Conservation (phyloP, 2,329 filamentous ascomycete genomes). For the Furcasterigmium furcatum region DNA sequence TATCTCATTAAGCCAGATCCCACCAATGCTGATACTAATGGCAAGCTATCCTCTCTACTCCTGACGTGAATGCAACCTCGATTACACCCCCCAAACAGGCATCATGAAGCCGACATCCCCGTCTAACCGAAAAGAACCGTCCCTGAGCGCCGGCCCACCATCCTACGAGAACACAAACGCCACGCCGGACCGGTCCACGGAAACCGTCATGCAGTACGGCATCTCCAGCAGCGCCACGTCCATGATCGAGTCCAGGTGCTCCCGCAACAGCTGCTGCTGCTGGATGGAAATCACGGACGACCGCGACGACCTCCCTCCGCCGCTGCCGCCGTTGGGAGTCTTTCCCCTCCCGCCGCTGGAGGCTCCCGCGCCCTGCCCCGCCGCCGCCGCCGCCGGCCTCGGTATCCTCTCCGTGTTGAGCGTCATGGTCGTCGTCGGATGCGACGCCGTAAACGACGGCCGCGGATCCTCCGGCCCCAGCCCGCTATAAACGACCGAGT, state of each 20-base stretch:
- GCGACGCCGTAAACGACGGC: constrained; percentile 67
- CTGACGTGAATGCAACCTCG: too few species aligned
- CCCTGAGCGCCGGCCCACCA: background rate
- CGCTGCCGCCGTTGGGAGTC: constrained; percentile 20
- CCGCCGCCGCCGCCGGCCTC: constrained; percentile 26
- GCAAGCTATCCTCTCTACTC: too few species aligned
- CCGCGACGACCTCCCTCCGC: constrained; percentile 50
- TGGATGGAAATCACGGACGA: constrained; percentile 84
- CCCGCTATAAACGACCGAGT: constrained; percentile 78
- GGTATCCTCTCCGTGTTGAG: constrained; percentile 64
- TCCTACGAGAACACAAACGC: constrained; percentile 68
- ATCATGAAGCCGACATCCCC: too few species aligned
- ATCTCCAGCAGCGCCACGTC: constrained; percentile 86
- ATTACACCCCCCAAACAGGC: too few species aligned
- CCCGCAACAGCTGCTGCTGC: constrained; percentile 81
- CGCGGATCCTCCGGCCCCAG: constrained; percentile 66
- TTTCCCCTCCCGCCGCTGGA: too few species aligned
- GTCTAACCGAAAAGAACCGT: too few species aligned
- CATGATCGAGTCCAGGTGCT: constrained; percentile 82
- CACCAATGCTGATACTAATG: too few species aligned
- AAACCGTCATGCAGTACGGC: constrained; percentile 91
- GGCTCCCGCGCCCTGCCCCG: constrained; percentile 5
- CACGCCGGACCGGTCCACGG: constrained; percentile 83
- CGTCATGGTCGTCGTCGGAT: constrained; percentile 60
- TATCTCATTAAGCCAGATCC: too few species aligned